Evolutionary conservation across 2,329 filamentous ascomycete genomes (phyloP), one percentile per base, ranked within the genome.

Genomic region (Cercospora berteroae): DNA sequence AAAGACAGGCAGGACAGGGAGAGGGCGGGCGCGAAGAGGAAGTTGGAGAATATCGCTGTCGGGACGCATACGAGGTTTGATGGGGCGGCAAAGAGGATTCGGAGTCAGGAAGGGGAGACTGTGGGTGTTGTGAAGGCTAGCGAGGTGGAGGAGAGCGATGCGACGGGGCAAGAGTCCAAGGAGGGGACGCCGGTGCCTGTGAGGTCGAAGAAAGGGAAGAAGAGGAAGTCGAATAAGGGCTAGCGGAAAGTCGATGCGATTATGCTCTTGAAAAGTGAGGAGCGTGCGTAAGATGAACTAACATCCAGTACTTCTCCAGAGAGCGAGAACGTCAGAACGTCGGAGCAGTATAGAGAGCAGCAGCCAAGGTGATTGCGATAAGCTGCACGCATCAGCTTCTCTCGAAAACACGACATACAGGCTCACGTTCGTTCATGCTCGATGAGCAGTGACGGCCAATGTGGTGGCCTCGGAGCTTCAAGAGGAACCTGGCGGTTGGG

Each of bases 1-100:
- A 74, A 70, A 64, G 80, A 79, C 71, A 71, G 76, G 59, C 71
- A 75, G 65, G 77, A 74, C 9, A 74, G 75, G 69, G 80, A 82
- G 68, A 71, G 71, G 58, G 73, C 70, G n/a, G 73, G 73, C 4
- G 78, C 76, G 58, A 77, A 78, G 71, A 71, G 77, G 67, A 79
- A 79, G 71, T 68, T 78, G 29, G 77, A 78, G 60, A 74, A 76
- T 31, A 70, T 79, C 64, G 58, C 67, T 56, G 66, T 71, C 4
- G 77, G 77, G 12, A 78, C 67, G 60, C 75, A 78, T 64, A 77
- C 74, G 66, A 73, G 76, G 18, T 78, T 79, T 29, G 76, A 77
- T 55, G 74, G 70, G 10, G 68, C 69, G 13, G 72, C 72, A 66
- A 80, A 78, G 74, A 76, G 73, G 64, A 76, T 77, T 31, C 73